A percentile compares a stretch with the other conserved stretches of the same genome.
Conservation (phyloP, 2,329 filamentous ascomycete species). For the Botrytis fragariae region DNA sequence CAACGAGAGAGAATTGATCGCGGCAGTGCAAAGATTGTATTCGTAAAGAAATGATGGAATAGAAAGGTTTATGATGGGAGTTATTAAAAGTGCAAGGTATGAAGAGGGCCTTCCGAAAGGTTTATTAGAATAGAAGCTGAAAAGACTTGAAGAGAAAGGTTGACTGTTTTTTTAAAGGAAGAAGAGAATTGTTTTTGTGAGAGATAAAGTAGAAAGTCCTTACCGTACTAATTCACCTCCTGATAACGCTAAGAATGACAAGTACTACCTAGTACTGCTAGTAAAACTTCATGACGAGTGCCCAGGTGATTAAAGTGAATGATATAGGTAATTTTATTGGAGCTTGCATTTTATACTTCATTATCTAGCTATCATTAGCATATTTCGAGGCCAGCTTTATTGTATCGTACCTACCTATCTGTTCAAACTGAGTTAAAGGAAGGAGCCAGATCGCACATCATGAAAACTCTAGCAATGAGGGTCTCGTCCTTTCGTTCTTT, state of each 20-base stretch:
- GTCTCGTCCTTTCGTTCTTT: background rate
- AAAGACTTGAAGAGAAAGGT: background rate
- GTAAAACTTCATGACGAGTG: background rate
- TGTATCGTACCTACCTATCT: background rate
- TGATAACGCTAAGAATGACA: background rate
- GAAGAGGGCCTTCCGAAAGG: background rate
- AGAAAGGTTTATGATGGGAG: background rate
- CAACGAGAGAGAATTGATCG: slow-evolving; percentile 4
- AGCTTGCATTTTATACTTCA: background rate
- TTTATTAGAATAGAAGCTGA: background rate
- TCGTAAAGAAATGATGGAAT: background rate
- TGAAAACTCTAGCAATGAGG: background rate
- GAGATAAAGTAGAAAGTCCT: background rate
- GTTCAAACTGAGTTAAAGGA: background rate
- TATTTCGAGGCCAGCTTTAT: background rate
- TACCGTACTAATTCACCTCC: background rate
- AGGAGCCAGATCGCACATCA: background rate
- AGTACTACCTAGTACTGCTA: background rate
- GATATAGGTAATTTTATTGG: background rate
- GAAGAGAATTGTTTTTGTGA: too few species aligned
- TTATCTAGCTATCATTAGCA: background rate
- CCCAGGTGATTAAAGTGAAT: background rate
- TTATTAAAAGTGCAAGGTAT: background rate
- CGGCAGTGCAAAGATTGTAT: background rate
- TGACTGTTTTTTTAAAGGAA: background rate